A percentile compares a stretch with the other conserved stretches of the same genome.
Conservation (phyloP, 2,329 filamentous ascomycete genomes). For the Colletotrichum liaoningense region DNA sequence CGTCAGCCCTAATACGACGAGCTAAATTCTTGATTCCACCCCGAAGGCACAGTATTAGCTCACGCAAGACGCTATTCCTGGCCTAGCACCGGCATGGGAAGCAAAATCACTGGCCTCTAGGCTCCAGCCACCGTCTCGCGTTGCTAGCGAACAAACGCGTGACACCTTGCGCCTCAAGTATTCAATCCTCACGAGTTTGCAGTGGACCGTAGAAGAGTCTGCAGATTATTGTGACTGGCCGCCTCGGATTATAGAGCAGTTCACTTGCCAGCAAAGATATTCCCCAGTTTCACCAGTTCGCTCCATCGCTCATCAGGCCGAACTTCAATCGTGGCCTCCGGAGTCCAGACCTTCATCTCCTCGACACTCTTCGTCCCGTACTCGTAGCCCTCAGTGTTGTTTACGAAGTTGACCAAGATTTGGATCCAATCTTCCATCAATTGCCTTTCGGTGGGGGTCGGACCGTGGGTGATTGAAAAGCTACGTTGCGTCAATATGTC, state of each 20-base stretch:
- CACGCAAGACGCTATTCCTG: no score
- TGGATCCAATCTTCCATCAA: constrained; percentile 53
- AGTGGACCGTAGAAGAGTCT: accelerated
- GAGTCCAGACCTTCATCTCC: constrained; percentile 50
- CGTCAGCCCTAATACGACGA: no score
- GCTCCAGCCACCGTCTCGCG: no score
- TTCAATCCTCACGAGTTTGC: no score
- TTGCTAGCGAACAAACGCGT: no score
- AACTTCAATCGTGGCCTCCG: constrained; percentile 46
- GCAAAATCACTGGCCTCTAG: no score
- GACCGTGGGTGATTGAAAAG: constrained; percentile 52
- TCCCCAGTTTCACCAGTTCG: constrained; percentile 43
- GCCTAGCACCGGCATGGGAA: no score
- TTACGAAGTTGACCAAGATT: constrained; percentile 51
- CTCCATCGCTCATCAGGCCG: constrained; percentile 49
- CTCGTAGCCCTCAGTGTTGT: constrained; percentile 41
- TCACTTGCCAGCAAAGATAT: constrained; percentile 41
- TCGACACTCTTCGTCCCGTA: constrained; percentile 49
- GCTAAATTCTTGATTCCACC: no score
- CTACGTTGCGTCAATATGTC: constrained; percentile 33
- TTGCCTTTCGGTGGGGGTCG: constrained; percentile 45
- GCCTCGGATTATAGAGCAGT: no score
- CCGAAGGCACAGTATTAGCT: no score
- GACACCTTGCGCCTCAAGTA: no score
- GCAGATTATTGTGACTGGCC: background rate